Conservation (phyloP, 1,139 yeast species). For the Suhomyces kunorum region DNA sequence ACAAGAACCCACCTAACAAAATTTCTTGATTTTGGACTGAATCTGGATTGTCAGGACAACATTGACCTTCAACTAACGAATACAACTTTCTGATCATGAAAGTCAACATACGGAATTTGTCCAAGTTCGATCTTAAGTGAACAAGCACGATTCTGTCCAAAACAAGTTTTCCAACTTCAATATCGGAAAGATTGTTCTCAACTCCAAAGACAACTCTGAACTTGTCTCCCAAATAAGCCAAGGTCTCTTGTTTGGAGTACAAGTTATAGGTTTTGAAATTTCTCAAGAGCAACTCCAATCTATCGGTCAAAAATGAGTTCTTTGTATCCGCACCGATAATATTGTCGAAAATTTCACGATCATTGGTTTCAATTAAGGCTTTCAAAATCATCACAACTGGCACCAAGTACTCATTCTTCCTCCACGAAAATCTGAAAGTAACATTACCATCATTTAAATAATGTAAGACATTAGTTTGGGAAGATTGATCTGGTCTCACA, state of each 20-base stretch:
- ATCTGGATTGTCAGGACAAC: conserved; percentile 98
- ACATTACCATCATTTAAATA: conserved; percentile 95
- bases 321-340: conserved; percentile 85
- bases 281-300: conserved; percentile 89
- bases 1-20: conserved; percentile 90
- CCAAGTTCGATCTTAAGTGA: conserved; percentile 69
- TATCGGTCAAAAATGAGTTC: conserved; percentile 95
- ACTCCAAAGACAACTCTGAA: conserved; percentile 92
- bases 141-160: conserved; percentile 83
- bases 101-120: conserved; percentile 81
- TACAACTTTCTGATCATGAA: conserved; percentile 96
- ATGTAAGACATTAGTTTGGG: conserved; percentile 95
- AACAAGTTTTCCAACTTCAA: conserved; percentile 87
- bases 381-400: conserved; percentile 93
- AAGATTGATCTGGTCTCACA: conserved; percentile 95
- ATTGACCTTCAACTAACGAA: conserved; percentile 93
- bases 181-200: conserved; percentile 82
- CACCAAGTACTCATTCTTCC: conserved; percentile 89
- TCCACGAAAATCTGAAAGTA: conserved; percentile 95
- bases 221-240: conserved; percentile 93
- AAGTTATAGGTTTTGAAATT: conserved; percentile 80
- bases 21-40: conserved; percentile 99
- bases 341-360: conserved; percentile 93
- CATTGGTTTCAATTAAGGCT: conserved; percentile 87
- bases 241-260: conserved; percentile 79